Percentiles rank a stretch among this genome's conserved stretches.
These are phyloP conservation scores for Ophiocordyceps camponoti-floridani DNA, from an alignment of 2,329 filamentous ascomycete species.

Conservation along the genomic window DNA sequence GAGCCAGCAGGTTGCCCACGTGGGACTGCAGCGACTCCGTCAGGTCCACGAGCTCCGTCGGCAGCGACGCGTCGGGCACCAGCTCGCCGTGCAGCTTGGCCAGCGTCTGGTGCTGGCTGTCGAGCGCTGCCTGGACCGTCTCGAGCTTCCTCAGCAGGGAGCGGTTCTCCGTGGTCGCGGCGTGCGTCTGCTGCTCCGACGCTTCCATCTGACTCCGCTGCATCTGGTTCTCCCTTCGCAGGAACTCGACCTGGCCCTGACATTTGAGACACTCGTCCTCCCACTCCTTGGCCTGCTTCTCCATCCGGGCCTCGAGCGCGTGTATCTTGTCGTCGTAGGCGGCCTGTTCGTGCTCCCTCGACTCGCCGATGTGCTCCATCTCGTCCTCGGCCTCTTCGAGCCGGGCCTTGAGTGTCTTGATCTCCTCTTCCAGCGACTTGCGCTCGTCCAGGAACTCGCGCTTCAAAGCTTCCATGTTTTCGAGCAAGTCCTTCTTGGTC, in stretches of 20 bases:
- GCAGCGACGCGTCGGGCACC: conserved; percentile 30
- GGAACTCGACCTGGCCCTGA: conserved; percentile 43
- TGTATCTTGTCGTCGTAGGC: conserved; percentile 51
- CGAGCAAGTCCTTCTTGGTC: conserved; percentile 83
- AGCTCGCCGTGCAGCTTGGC: conserved; percentile 41
- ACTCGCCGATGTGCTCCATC: conserved; percentile 67
- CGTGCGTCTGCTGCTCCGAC: conserved; percentile 39
- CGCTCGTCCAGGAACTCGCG: conserved; percentile 76
- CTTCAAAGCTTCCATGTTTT: conserved; percentile 86
- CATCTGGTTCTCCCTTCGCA: conserved; percentile 40
- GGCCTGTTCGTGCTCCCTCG: conserved; percentile 64
- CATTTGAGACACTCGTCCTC: conserved; percentile 38
- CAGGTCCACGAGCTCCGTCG: conserved; percentile 38
- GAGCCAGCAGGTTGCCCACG: conserved; percentile 40
- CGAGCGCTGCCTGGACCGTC: conserved; percentile 29
- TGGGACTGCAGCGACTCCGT: conserved; percentile 40
- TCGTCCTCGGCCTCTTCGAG: conserved; percentile 87
- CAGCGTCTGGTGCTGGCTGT: conserved; percentile 34
- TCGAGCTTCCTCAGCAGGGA: conserved; percentile 31
- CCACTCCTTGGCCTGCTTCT: conserved; percentile 39
- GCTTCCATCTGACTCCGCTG: conserved; percentile 41
- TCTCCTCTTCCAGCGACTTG: conserved; percentile 64
- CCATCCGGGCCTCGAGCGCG: conserved; percentile 52
- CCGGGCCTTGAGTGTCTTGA: conserved; percentile 55
- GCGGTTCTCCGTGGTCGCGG: conserved; percentile 34